Evolutionary conservation across 2,329 filamentous ascomycete genomes (phyloP), one percentile per base, ranked within the genome.

Genomic region (Plenodomus lindquistii): DNA sequence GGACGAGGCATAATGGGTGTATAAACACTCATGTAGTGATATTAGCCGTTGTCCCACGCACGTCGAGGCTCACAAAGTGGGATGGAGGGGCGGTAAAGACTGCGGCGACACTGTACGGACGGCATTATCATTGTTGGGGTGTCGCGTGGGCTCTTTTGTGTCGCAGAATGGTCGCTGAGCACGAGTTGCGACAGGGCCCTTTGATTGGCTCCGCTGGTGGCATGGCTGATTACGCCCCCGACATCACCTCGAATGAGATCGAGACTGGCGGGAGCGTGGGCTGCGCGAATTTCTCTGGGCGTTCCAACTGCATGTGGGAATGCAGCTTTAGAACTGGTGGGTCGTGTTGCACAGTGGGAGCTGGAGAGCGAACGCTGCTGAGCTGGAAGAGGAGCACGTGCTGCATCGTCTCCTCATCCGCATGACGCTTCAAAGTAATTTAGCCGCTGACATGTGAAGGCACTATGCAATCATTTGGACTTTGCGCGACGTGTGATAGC

Each of bases 1-100:
- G 82, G 79, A 49, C 81, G 84, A 69, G 87, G 83, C 88, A 91
- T 91, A 55, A 59, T 68, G 48, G 56, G 40, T 37, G 55, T 50
- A 48, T 52, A 42, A 46, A 43, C 37, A 46, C 49, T 64, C 60
- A 63, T 62, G 40, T 29, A 46, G 46, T 11, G 19, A 36, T 39
- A 36, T 47, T 42, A 57, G 31, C 46, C 42, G 13, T 15, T 46
- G 39, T 57, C 50, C 35, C 50, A 47, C 40, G 41, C 35, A 37
- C 48, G 45, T 11, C 20, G 36, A 41, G 49, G 38, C 29, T 24
- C 43, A 38, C 19, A 45, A 19, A 36, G 31, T 24, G 41, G 34
- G 49, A 17, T n/a, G 18, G 45, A 55, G 57, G 54, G 57, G 53
- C 36, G 36, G 21, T 40, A 48, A 35, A 36, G 43, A 46, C 42